A percentile compares a stretch with the other conserved stretches of the same genome.
phyloP scores from a whole-genome alignment of 768 basidiomycete genomes.

The Pisolithus sp. region DNA sequence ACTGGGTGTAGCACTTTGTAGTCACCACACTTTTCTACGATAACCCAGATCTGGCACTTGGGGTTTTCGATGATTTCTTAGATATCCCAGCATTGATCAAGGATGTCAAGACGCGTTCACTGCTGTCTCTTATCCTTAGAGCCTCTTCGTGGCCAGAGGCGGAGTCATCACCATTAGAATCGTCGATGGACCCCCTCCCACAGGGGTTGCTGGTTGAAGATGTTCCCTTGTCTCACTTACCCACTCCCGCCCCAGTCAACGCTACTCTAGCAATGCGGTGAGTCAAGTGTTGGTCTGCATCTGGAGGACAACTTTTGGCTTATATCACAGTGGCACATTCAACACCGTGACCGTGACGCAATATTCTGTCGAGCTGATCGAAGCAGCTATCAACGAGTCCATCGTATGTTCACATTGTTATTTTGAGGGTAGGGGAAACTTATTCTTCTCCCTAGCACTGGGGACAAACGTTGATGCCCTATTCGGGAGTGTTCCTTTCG shows the following conservation, averaged over 20 bases:
- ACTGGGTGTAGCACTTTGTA: neutral
- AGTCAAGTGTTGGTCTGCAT: slow-evolving; percentile 2
- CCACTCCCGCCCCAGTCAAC: slow-evolving; percentile 12
- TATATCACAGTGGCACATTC: slow-evolving; percentile 14
- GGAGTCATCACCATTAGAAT: too few relatives aligned
- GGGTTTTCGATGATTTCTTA: slow-evolving; percentile 27
- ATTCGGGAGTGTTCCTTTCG: slow-evolving; percentile 32
- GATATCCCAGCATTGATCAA: slow-evolving; percentile 4
- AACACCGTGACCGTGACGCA: slow-evolving; percentile 17
- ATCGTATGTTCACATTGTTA: slow-evolving; percentile 8
- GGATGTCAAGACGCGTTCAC: slow-evolving; percentile 16
- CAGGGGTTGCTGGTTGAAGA: too few relatives aligned
- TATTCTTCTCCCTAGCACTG: slow-evolving; percentile 33
- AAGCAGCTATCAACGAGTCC: slow-evolving; percentile 11
- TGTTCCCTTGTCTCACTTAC: too few relatives aligned
- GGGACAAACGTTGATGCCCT: slow-evolving; percentile 31
- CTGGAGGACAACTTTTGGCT: neutral
- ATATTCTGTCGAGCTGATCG: slow-evolving; percentile 17
- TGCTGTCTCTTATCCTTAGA: slow-evolving; percentile 16
- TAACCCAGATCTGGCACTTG: slow-evolving; percentile 27
- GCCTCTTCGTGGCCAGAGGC: too few relatives aligned
- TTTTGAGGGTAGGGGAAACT: neutral
- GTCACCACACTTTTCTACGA: slow-evolving; percentile 52
- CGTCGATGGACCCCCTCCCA: too few relatives aligned
- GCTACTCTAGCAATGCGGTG: slow-evolving; percentile 18